Percentiles rank a stretch among this genome's conserved stretches.
Evolutionary conservation across 805 yeast genomes (phyloP).

Genomic region (Debaryomyces hansenii): DNA sequence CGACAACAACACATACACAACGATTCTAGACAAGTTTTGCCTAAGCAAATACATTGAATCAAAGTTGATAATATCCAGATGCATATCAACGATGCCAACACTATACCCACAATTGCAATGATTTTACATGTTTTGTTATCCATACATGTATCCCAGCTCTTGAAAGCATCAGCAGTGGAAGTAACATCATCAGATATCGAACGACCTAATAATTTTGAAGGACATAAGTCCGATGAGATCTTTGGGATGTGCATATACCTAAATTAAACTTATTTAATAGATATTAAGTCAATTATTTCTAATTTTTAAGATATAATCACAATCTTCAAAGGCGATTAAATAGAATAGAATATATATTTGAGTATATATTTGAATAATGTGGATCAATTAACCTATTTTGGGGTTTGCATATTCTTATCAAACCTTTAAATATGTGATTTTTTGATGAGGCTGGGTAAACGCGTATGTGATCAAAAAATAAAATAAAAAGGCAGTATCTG

Average conservation of each 20-base stretch:
- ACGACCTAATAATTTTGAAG: conserved; percentile 2
- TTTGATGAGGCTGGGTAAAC: conserved; percentile 3
- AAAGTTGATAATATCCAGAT: conserved; percentile 59
- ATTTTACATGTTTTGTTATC: conserved; percentile 72
- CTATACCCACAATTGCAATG: conserved; percentile 72
- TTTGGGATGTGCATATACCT: conserved; percentile 2
- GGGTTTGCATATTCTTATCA: neutral
- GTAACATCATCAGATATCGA: conserved; percentile 17
- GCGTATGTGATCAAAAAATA: neutral
- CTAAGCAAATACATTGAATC: conserved; percentile 59
- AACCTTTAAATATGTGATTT: neutral
- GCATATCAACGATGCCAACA: conserved; percentile 51
- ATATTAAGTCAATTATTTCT: too few relatives aligned
- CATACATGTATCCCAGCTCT: conserved; percentile 78
- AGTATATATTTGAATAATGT: neutral
- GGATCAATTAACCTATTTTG: neutral
- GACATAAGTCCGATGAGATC: conserved; percentile 1
- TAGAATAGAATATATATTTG: too few relatives aligned
- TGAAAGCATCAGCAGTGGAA: conserved; percentile 53
- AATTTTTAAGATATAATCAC: too few relatives aligned
- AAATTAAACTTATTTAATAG: neutral
- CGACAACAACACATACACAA: conserved; percentile 51
- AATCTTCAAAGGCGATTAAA: too few relatives aligned
- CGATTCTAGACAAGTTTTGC: conserved; percentile 42
- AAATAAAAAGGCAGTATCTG: neutral